Conservation (phyloP, 2,329 filamentous ascomycete genomes). For the Aspergillus fumigatus region DNA sequence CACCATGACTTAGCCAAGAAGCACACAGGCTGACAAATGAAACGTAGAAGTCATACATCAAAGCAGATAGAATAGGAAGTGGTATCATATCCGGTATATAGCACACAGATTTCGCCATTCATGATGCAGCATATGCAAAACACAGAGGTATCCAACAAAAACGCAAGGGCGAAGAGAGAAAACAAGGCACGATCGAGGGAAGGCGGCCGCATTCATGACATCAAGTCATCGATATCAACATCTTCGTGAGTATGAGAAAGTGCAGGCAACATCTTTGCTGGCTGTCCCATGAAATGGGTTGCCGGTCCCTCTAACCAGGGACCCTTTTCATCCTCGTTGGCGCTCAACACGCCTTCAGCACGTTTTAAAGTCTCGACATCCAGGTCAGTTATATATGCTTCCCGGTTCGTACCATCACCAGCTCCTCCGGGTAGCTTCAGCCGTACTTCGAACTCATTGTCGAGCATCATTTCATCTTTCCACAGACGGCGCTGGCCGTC, state of each 20-base stretch:
- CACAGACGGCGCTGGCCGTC: slow-evolving; percentile 81
- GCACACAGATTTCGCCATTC: slow-evolving; percentile 11
- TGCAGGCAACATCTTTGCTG: slow-evolving; percentile 28
- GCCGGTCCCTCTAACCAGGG: slow-evolving; percentile 57
- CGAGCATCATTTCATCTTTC: slow-evolving; percentile 99
- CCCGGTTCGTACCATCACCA: slow-evolving; percentile 76
- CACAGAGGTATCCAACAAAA: slow-evolving; percentile 6
- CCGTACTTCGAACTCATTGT: slow-evolving; percentile 89
- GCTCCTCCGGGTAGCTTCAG: slow-evolving; percentile 70
- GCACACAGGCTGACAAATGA: slow-evolving; percentile 3
- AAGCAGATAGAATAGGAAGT: slow-evolving; percentile 5
- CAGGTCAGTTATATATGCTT: slow-evolving; percentile 84
- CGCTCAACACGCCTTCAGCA: slow-evolving; percentile 75
- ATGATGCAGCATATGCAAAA: slow-evolving; percentile 19
- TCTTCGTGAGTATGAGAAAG: slow-evolving; percentile 25
- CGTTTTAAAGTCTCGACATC: slow-evolving; percentile 86
- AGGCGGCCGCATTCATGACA: slow-evolving; percentile 18
- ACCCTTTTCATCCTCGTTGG: slow-evolving; percentile 83
- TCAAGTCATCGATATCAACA: slow-evolving; percentile 33
- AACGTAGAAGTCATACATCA: background rate
- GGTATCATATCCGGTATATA: slow-evolving; percentile 20
- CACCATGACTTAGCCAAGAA: background rate
- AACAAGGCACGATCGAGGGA: slow-evolving; percentile 5
- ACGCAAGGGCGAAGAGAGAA: slow-evolving; percentile 5
- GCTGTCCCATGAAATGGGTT: slow-evolving; percentile 31